A percentile compares a stretch with the other conserved stretches of the same genome.
Evolutionary conservation across 371 early-diverging fungal genomes (phyloP).

Genomic region (Amoeboaphelidium protococcarum): DNA sequence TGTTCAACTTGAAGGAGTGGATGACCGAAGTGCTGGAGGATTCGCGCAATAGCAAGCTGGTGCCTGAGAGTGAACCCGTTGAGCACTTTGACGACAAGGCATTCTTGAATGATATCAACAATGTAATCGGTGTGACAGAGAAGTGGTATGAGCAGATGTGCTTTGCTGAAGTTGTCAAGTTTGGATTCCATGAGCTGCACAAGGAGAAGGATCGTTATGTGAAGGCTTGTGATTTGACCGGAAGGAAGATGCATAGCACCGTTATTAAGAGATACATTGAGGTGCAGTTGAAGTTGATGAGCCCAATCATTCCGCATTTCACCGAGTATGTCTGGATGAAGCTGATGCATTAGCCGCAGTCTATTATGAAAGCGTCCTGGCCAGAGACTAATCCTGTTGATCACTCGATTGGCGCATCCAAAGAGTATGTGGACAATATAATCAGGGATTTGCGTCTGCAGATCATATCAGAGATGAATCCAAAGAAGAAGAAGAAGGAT

Average conservation of each 20-base stretch:
- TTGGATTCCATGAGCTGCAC: conserved; percentile 75
- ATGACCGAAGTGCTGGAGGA: conserved; percentile 28
- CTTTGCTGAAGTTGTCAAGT: conserved; percentile 86
- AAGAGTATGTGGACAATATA: conserved; percentile 49
- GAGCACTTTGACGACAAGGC: conserved; percentile 66
- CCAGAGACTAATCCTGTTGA: conserved; percentile 24
- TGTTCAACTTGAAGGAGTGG: conserved; percentile 80
- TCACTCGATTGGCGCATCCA: conserved; percentile 34
- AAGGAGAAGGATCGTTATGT: conserved; percentile 74
- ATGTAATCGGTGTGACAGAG: conserved; percentile 32
- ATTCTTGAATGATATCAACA: conserved; percentile 65
- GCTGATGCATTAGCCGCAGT: conserved; percentile 34
- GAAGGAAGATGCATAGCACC: conserved; percentile 42
- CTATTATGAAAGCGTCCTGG: conserved; percentile 30
- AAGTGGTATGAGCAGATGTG: conserved; percentile 46
- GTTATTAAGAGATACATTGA: conserved; percentile 51
- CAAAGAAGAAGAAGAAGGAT: conserved; percentile 60
- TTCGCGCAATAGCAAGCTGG: conserved; percentile 11
- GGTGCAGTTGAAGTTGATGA: conserved; percentile 46
- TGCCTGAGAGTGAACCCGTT: conserved; percentile 16
- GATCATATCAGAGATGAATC: conserved; percentile 19
- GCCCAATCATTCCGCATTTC: conserved; percentile 82
- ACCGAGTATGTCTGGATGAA: conserved; percentile 62
- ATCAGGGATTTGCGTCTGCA: conserved; percentile 48
- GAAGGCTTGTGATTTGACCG: conserved; percentile 34